A percentile compares a stretch with the other conserved stretches of the same genome.
Conservation (phyloP, 2,329 filamentous ascomycete species). For the Fusarium beomiforme region DNA sequence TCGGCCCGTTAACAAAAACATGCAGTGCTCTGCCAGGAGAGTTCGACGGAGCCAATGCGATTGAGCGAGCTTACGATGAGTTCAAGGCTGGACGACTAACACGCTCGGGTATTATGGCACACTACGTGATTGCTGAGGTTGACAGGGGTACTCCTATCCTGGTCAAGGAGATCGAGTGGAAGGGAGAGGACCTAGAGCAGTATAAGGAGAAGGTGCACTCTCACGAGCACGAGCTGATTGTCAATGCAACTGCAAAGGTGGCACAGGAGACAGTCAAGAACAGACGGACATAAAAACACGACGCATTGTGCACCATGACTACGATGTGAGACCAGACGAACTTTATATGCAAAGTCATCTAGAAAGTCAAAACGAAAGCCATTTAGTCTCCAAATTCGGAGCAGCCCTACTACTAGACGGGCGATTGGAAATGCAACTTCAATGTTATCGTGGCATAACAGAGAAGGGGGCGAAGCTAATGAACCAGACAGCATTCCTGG, state of each 20-base stretch:
- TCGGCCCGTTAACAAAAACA: constrained; percentile 50
- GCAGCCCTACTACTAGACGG: neutral
- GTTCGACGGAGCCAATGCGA: constrained; percentile 82
- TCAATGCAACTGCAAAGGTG: constrained; percentile 72
- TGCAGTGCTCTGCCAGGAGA: constrained; percentile 58
- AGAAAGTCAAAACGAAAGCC: neutral
- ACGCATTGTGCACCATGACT: neutral
- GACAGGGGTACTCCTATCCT: constrained; percentile 82
- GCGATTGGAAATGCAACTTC: neutral
- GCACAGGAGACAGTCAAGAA: constrained; percentile 51
- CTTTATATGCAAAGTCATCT: neutral
- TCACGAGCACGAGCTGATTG: constrained; percentile 81
- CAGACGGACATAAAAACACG: constrained; percentile 7
- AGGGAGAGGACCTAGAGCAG: constrained; percentile 70
- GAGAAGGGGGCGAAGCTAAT: neutral
- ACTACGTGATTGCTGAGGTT: constrained; percentile 83
- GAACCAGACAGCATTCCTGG: neutral
- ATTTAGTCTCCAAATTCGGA: neutral
- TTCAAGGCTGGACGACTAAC: constrained; percentile 72
- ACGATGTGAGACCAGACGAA: neutral
- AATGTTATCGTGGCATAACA: neutral
- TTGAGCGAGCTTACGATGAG: constrained; percentile 80
- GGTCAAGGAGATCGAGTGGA: constrained; percentile 72
- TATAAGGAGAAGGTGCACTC: constrained; percentile 79
- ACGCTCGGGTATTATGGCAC: constrained; percentile 88